phyloP scores from a whole-genome alignment of 108 stramenopile species.

The Skeletonema tropicum region DNA sequence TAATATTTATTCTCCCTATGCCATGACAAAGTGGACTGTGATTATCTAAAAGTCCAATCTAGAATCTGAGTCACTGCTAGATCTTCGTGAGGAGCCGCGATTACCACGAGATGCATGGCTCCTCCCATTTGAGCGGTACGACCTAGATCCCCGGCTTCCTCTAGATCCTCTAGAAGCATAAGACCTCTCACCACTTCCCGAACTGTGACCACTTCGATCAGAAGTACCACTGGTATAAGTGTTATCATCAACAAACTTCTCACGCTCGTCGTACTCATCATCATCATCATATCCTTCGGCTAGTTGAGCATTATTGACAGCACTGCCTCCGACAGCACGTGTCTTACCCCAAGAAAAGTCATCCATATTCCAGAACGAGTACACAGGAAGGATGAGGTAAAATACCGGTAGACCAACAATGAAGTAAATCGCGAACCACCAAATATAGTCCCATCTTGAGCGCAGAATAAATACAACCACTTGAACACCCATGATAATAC shows the following conservation, averaged over 20 bases:
- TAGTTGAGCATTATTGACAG: conserved; percentile 18
- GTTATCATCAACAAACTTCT: conserved; percentile 7
- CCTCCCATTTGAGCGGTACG: conserved; percentile 1
- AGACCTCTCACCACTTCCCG: background rate
- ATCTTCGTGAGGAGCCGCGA: background rate
- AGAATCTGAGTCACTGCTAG: background rate
- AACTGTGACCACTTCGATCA: conserved; percentile 4
- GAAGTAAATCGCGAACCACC: conserved; percentile 54
- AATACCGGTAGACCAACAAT: conserved; percentile 59
- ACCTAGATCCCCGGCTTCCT: background rate
- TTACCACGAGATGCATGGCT: background rate
- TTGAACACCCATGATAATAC: conserved; percentile 55
- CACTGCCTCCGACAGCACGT: conserved; percentile 51
- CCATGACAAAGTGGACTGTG: background rate
- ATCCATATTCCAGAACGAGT: conserved; percentile 69
- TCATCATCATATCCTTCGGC: background rate
- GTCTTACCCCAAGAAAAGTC: conserved; percentile 73
- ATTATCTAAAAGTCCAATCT: conserved; percentile 1
- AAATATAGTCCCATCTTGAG: conserved; percentile 52
- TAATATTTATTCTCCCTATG: background rate
- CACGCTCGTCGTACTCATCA: background rate
- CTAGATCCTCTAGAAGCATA: background rate
- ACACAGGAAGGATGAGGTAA: conserved; percentile 60
- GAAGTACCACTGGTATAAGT: conserved; percentile 1
- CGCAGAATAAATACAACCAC: conserved; percentile 53